Evolutionary conservation across 345 rosid species (phyloP).

Genomic region (Salix purpurea): DNA sequence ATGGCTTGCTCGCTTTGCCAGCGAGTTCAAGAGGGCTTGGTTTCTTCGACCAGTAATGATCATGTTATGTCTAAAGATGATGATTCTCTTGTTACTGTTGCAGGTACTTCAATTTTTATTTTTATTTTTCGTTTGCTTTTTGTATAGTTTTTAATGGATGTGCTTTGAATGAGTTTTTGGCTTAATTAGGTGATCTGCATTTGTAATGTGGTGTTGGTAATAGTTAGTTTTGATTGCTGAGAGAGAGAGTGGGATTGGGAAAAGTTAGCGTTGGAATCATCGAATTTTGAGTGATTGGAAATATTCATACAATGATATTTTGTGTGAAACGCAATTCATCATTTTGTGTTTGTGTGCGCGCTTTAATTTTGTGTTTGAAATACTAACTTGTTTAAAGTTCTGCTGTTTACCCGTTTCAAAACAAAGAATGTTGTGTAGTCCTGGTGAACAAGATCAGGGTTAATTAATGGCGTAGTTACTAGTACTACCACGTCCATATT

Average conservation of each 20-base stretch:
- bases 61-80: constrained; percentile 70
- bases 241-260: not conserved
- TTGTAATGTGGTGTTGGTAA: not conserved
- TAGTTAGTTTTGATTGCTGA: not conserved
- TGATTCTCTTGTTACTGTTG: constrained; percentile 88
- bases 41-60: constrained; percentile 33
- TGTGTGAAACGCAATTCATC: too few species aligned
- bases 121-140: not conserved
- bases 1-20: constrained; percentile 77
- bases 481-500: too few species aligned
- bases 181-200: constrained; percentile 1
- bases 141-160: not conserved
- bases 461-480: too few species aligned
- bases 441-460: too few species aligned
- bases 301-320: not conserved
- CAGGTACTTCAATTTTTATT: constrained; percentile 40
- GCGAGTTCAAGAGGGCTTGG: constrained; percentile 58
- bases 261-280: not conserved
- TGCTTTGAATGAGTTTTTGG: not conserved
- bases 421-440: too few species aligned
- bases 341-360: too few species aligned
- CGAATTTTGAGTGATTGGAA: not conserved
- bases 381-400: too few species aligned
- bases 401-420: too few species aligned
- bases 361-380: too few species aligned